Evolutionary conservation across 23 red algal species (phyloP), one percentile per base, ranked within the genome.

Genomic region (Gracilariopsis chorda): DNA sequence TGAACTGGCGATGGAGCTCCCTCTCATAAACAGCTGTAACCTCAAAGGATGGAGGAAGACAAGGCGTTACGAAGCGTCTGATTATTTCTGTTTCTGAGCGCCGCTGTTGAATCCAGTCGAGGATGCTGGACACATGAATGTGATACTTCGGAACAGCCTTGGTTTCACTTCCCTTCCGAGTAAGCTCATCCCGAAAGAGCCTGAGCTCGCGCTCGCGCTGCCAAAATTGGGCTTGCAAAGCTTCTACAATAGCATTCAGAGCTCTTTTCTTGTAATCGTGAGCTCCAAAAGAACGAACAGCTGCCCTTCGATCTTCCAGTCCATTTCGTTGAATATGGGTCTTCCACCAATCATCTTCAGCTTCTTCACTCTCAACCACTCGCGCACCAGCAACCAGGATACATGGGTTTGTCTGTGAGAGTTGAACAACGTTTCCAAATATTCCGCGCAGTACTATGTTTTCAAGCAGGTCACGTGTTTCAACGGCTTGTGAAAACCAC

Each of bases 301-400:
- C 65, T n/a, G 20, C 68, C 17, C 55, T 55, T n/a, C 63, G 65
- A 21, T 74, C 37, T 23, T 32, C 48, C 11, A 49, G 47, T 4
- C 46, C 82, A 11, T 30, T 43, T 43, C 44, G 34, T 36, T 85
- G 75, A n/a, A 80, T 60, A 47, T 57, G 80, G 24, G 23, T 78
- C 40, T 27, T 60, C 91, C 91, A 94, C 91, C 91, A 94, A 0
- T 51, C 65, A 78, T 94, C 91, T 24, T 94, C 91, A 19, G 67
- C 82, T 20, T 78, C 79, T 25, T 85, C 91, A 45, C 70, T 80
- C 24, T 94, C 61, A 40, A 94, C 81, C 9, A 94, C 80, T 3
- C 91, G 91, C 0, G 70, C 80, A 3, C 78, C 91, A 9, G 91
- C 91, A 35, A 94, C 91, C 21, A 94, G 77, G 23, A 86, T 43